Conservation (phyloP, 495 filamentous ascomycete species). For the Aspergillus leporis region DNA sequence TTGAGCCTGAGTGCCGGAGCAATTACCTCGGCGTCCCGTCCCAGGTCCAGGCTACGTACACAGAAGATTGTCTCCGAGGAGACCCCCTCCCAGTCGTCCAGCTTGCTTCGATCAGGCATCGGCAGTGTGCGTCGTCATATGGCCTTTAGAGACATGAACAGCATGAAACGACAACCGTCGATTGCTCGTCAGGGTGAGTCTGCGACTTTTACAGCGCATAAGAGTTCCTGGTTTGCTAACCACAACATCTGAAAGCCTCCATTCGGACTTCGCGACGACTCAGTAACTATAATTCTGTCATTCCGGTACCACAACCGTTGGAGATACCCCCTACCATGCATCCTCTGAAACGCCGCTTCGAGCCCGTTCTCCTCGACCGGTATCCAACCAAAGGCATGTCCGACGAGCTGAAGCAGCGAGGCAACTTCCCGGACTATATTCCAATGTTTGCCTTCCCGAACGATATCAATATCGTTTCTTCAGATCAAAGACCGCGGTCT, state of each 20-base stretch:
- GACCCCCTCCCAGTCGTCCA: slow-evolving; percentile 38
- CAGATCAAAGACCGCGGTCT: slow-evolving; percentile 86
- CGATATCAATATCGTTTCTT: slow-evolving; percentile 93
- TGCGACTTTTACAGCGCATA: neutral
- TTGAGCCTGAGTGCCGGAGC: slow-evolving; percentile 86
- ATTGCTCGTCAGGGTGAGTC: slow-evolving; percentile 73
- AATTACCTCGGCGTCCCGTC: slow-evolving; percentile 65
- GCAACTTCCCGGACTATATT: slow-evolving; percentile 92
- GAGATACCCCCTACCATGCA: slow-evolving; percentile 91
- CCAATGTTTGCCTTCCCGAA: slow-evolving; percentile 99
- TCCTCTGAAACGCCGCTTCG: slow-evolving; percentile 88
- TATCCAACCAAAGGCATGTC: slow-evolving; percentile 82
- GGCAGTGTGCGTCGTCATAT: slow-evolving; percentile 85
- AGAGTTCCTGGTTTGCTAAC: neutral
- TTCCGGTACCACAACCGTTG: slow-evolving; percentile 87
- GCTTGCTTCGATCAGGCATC: slow-evolving; percentile 53
- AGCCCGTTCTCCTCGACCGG: slow-evolving; percentile 89
- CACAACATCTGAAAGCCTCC: slow-evolving; percentile 59
- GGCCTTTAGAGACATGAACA: slow-evolving; percentile 91
- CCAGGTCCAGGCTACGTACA: slow-evolving; percentile 72
- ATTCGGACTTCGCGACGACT: slow-evolving; percentile 84
- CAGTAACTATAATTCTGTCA: slow-evolving; percentile 98
- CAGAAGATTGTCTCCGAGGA: slow-evolving; percentile 84
- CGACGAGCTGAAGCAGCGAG: slow-evolving; percentile 80
- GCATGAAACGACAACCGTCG: slow-evolving; percentile 84